Evolutionary conservation across 306 rosid species (phyloP), one percentile per base, ranked within the genome.

Genomic region (Potentilla sterilis): DNA sequence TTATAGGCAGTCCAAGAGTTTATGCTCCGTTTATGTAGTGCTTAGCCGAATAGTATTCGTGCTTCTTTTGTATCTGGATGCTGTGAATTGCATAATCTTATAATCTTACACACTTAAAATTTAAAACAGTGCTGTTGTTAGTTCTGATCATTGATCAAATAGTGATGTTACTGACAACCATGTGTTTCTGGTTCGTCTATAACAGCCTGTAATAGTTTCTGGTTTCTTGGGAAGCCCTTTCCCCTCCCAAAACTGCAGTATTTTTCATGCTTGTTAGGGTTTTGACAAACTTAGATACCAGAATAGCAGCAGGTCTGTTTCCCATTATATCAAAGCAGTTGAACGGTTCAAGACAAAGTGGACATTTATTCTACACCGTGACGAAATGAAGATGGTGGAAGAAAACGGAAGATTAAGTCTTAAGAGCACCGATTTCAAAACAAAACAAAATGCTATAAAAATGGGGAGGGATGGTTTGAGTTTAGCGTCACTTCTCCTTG

Each of bases 101-200:
- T 48, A 34, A 34, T 64, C 78, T 58, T 46, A 44, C 69, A 76
- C 14, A 38, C 73, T 21, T 79, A 14, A 14, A 62, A 43, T 72
- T 63, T 69, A 64, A 74, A 76, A 58, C 18, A 21, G 12, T 80
- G 32, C 68, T 35, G 14, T 71, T 63, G 37, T 73, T 62, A 49
- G 72, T 75, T 75, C 69, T 70, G 78, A 44, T 72, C 19, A 21
- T 49, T 77, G 65, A 70, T 70, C 54, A 47, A 76, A 66, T 24
- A 2, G 71, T 65, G 40, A 74, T 54, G 44, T 49, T 46, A n/a
- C 41, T 55, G 62, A 72, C 46, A 67, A 42, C 48, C 54, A 64
- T 57, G 18, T 67, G 66, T 2, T 28, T 28, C 28, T 28, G 28
- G 28, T 28, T 28, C 28, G 28, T 28, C 28, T 28, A 28, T 28